Base-by-base conservation (phyloP, 2,329 filamentous ascomycete species). In the Claviceps capensis region DNA sequence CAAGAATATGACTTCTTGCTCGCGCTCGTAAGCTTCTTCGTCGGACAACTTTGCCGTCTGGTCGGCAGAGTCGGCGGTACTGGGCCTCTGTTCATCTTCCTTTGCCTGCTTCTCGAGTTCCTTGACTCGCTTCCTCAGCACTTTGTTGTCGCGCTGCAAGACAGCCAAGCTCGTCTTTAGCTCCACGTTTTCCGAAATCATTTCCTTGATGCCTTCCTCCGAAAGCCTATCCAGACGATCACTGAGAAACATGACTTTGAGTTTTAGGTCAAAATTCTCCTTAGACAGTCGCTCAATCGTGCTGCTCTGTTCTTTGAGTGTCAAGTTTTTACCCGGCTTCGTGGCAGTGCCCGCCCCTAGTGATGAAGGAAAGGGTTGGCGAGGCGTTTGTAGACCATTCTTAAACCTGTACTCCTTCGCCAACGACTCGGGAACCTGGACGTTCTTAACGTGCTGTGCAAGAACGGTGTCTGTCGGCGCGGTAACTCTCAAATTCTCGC, bases 111-210 rank as follows among this genome's bases (percentile, higher is more conserved):
- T 88, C 68, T 97, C 90, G 47, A 97, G 70, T 60, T 96, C 89
- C 61, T 90, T 87, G 53, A 95, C 77, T 58, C 86, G 83, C 55
- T 85, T 82, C 22, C 88, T 83, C 52, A 97, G 68, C 19, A 83
- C 76, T 65, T 94, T 93, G 64, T 88, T 93, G 62, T 98, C 93
- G 57, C 94, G 88, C 66, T 95, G 88, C 53, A 93, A 77, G 38
- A 93, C 87, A 3, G 91, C 82, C 45, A 96, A 79, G 55, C 87
- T 88, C 0, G 91, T 95, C 67, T 94, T 93, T 48, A 97, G 77
- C 64, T 96, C 89, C 4, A 97, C 91, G 61, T 96, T 98, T 67
- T 96, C 91, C 45, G 88, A 89, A 60, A 97, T 95, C 84, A 96
- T 94, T 65, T 96, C 91, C 69, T 95, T 95, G 65, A 98, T 85